Evolutionary conservation across 2,329 filamentous ascomycete genomes (phyloP), one percentile per base, ranked within the genome.

Genomic region (Botrytis deweyae): DNA sequence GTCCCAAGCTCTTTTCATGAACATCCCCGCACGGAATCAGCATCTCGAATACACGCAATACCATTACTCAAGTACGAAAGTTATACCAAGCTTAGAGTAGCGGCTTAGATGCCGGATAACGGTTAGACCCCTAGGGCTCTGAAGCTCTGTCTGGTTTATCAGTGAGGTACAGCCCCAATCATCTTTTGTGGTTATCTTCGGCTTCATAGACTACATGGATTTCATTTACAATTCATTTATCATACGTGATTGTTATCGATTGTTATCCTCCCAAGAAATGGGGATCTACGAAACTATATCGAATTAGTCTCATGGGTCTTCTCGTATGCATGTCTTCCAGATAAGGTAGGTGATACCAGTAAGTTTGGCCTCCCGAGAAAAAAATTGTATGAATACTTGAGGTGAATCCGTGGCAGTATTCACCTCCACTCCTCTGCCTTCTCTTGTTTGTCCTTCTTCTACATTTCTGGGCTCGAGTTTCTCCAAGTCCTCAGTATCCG

Each of bases 281-380:
- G 25, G 22, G 70, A 66, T 72, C 70, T 66, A 72, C 70, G 16
- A 25, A 29, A 16, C 9, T 58, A 44, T 40, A 46, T 63, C n/a
- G 6, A 25, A 71, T 65, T 44, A 63, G 25, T 49, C 42, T 71
- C 12, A 63, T 44, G 62, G 36, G 44, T 36, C 44, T 42, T 46
- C 20, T 42, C 22, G 38, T 42, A 68, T 72, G 52, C 71, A 68
- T 61, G 69, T 44, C 25, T 40, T 68, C 71, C 63, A 59, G 63
- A 72, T 46, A 68, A 46, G 71, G 71, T 72, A 72, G 71, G 71
- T 72, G 71, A 61, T 33, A 72, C 52, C 49, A 36, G 63, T 36
- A 36, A 38, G 29, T 67, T 67, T 58, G 55, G 44, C 44, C 61
- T 20, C 44, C 38, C 20, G 38, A 55, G 14, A 38, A 52, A 52